Percentiles rank a stretch among this genome's conserved stretches.
Conservation (phyloP, 306 rosid species). For the Luffa acutangula region DNA sequence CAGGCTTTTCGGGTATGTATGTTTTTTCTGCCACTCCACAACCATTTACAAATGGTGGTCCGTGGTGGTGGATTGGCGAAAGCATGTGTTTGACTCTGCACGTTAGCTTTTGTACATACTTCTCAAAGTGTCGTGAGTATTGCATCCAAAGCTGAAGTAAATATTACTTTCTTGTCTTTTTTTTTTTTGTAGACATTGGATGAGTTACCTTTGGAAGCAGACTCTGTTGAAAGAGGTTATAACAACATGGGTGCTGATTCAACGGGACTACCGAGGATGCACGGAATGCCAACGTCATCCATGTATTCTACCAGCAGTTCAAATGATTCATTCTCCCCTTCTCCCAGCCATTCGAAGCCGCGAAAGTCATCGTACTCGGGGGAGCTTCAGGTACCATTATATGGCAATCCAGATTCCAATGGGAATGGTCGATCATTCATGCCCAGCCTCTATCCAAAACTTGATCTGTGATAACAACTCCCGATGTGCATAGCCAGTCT, state of each 20-base stretch:
- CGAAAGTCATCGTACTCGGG: slow-evolving; percentile 89
- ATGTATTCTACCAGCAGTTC: slow-evolving; percentile 57
- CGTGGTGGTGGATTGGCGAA: not conserved
- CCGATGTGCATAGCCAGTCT: not conserved
- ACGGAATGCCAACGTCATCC: slow-evolving; percentile 64
- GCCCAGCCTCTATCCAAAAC: slow-evolving; percentile 55
- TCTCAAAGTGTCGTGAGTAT: not conserved
- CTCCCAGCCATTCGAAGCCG: slow-evolving; percentile 61
- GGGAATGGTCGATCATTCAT: slow-evolving; percentile 41
- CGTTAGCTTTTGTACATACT: not conserved
- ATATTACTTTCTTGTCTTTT: not conserved
- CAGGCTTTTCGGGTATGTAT: slow-evolving; percentile 21
- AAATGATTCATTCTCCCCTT: slow-evolving; percentile 44
- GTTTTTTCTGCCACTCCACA: not conserved
- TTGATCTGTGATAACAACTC: slow-evolving; percentile 25
- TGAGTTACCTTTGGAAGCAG: slow-evolving; percentile 88
- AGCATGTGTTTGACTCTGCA: not conserved
- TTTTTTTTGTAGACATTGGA: slow-evolving; percentile 62
- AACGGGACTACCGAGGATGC: slow-evolving; percentile 79
- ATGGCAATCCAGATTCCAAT: slow-evolving; percentile 61
- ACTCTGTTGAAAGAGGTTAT: slow-evolving; percentile 80
- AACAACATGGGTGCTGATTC: slow-evolving; percentile 47
- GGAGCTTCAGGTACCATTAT: slow-evolving; percentile 63
- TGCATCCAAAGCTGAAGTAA: not conserved
- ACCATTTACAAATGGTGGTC: not conserved